Base-by-base conservation (phyloP, 306 rosid genomes). In the Vigna angularis region DNA sequence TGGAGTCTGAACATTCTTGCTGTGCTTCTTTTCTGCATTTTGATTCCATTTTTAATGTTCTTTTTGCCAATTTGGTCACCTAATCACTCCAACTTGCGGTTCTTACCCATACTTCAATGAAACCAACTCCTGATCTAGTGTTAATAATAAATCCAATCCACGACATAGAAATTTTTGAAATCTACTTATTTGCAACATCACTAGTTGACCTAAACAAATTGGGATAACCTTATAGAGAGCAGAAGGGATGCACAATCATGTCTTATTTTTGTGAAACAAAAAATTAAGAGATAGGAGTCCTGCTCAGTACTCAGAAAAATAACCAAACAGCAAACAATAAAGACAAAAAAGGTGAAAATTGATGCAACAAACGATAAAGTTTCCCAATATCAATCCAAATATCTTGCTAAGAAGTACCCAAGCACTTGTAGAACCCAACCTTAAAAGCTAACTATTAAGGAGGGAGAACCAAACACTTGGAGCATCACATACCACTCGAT, bases 11-110 rank as follows among this genome's bases (percentile, higher is more conserved):
- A 47, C n/a, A 57, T 24, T 24, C 38, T 24, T 57, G n/a, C 38
- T 26, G 38, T 24, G 63, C 53, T 73, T 49, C 10, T 75, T 42
- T 40, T 68, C 20, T 10, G 34, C 36, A 55, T 40, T 59, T 8
- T 15, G 22, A 48, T 36, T 68, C 48, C 18, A 67, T 74, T 80
- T 73, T 18, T 64, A 80, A 53, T 64, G 50, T 49, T 72, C 59
- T n/a, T 38, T 49, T 40, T 1, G 34, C 62, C 74, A 52, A 38
- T 53, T 40, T 66, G 74, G 68, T 53, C 18, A 38, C 45, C 47
- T 17, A 18, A 77, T 68, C 48, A 57, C 64, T 40, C 48, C 24
- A 7, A 74, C 34, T 56, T 20, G 64, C 9, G 38, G 50, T 17
- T 50, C 65, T 75, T 50, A 34, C 24, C 56, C 57, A 61, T 50